Percentiles rank a stretch among this genome's conserved stretches.
Conservation (phyloP, 768 basidiomycete species). For the Tricholoma saponaceum region DNA sequence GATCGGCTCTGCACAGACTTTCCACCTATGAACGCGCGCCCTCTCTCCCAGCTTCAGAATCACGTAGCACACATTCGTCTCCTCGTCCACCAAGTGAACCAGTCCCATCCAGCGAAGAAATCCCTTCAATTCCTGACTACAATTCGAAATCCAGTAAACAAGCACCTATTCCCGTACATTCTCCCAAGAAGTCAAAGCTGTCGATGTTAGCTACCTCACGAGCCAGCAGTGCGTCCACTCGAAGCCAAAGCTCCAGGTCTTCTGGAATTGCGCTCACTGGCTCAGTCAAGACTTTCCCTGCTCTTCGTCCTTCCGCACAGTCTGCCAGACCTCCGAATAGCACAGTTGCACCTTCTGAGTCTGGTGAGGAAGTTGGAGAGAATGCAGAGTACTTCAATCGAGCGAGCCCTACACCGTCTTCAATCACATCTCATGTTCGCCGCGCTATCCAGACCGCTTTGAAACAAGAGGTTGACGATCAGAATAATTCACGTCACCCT, state of each 20-base stretch:
- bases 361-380: slow-evolving; percentile 6
- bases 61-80: slow-evolving; percentile 33
- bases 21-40: slow-evolving; percentile 56
- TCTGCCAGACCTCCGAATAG: slow-evolving; percentile 42
- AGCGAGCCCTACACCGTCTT: slow-evolving; percentile 30
- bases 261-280: slow-evolving; percentile 50
- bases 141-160: slow-evolving; percentile 38
- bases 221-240: slow-evolving; percentile 41
- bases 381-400: slow-evolving; percentile 14
- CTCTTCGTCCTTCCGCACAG: slow-evolving; percentile 60
- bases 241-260: slow-evolving; percentile 51
- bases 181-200: slow-evolving; percentile 59
- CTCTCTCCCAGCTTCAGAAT: slow-evolving; percentile 43
- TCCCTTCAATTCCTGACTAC: slow-evolving; percentile 54
- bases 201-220: slow-evolving; percentile 65
- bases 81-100: slow-evolving; percentile 39
- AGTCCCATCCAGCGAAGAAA: slow-evolving; percentile 41
- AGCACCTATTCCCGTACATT: slow-evolving; percentile 6
- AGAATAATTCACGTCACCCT: slow-evolving; percentile 15
- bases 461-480: slow-evolving; percentile 53
- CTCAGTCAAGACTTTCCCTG: slow-evolving; percentile 71
- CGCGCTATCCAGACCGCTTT: slow-evolving; percentile 68
- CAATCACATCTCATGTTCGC: slow-evolving; percentile 56
- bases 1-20: slow-evolving; percentile 59
- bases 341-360: slow-evolving; percentile 19